Evolutionary conservation across 192 early-diverging fungal species (phyloP).

Genomic region (Spinellus fusiger): DNA sequence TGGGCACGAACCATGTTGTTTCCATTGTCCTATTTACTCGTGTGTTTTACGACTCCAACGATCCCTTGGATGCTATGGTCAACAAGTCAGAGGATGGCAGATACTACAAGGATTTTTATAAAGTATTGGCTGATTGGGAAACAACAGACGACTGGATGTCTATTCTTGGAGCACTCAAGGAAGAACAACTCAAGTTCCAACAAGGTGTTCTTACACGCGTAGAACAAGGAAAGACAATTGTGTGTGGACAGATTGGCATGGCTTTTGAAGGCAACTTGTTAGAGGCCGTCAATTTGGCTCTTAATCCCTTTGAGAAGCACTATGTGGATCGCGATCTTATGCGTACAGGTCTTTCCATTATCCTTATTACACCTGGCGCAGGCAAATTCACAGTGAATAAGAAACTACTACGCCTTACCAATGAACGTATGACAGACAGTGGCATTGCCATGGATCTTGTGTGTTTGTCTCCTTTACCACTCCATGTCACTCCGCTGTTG

Average conservation of each 20-base stretch:
- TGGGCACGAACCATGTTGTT: slow-evolving; percentile 88
- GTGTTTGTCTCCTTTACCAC: slow-evolving; percentile 79
- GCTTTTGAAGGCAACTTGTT: slow-evolving; percentile 92
- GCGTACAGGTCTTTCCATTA: slow-evolving; percentile 83
- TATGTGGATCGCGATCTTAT: slow-evolving; percentile 92
- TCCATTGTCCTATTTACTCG: slow-evolving; percentile 92
- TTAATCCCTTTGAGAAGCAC: slow-evolving; percentile 92
- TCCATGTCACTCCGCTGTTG: slow-evolving; percentile 87
- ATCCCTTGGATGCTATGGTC: slow-evolving; percentile 30
- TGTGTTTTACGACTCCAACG: slow-evolving; percentile 63
- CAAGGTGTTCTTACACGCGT: slow-evolving; percentile 55
- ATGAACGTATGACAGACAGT: slow-evolving; percentile 89
- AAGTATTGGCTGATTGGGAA: slow-evolving; percentile 93
- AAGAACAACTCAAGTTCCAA: slow-evolving; percentile 72
- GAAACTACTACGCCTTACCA: slow-evolving; percentile 80
- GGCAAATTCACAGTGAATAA: slow-evolving; percentile 89
- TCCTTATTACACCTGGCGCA: slow-evolving; percentile 84
- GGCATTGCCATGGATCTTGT: slow-evolving; percentile 90
- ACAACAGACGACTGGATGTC: slow-evolving; percentile 67
- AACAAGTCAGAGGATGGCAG: slow-evolving; percentile 50
- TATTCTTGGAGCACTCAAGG: slow-evolving; percentile 58
- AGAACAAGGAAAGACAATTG: slow-evolving; percentile 38
- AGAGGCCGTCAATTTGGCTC: slow-evolving; percentile 92
- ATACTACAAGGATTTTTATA: slow-evolving; percentile 89
- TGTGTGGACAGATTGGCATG: slow-evolving; percentile 75